These are phyloP conservation scores for Xerocomus minutiporus DNA, from an alignment of 1,284 basidiomycete species.

Conservation along the genomic window DNA sequence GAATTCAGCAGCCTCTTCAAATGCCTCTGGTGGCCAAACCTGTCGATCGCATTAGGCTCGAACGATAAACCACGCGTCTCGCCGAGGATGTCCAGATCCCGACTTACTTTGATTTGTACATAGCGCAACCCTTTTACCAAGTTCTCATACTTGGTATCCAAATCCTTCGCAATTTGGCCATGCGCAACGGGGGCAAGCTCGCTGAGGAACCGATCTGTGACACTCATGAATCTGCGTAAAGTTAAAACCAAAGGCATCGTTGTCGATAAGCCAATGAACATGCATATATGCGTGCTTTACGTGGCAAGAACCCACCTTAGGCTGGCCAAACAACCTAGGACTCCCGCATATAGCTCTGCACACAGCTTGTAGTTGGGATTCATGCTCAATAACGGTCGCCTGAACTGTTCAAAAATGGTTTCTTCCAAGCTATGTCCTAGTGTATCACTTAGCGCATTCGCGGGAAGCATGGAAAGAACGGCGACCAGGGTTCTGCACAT, in stretches of 20 bases:
- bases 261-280: background rate
- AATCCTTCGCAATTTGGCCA: constrained; percentile 73
- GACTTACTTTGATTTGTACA: constrained; percentile 71
- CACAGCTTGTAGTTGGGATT: constrained; percentile 76
- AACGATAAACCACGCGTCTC: background rate
- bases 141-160: constrained; percentile 77
- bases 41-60: constrained; percentile 27
- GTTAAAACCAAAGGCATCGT: background rate
- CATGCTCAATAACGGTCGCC: constrained; percentile 57
- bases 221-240: constrained; percentile 68
- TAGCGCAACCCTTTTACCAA: constrained; percentile 75
- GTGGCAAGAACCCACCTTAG: constrained; percentile 48
- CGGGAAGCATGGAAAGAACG: constrained; percentile 67
- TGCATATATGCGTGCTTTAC: background rate
- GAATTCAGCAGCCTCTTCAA: constrained; percentile 93
- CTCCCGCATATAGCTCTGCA: constrained; percentile 75
- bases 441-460: constrained; percentile 72
- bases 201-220: constrained; percentile 79
- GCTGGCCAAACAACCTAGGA: constrained; percentile 78
- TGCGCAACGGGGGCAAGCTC: constrained; percentile 73
- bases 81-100: constrained; percentile 1
- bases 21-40: constrained; percentile 92
- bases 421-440: constrained; percentile 79
- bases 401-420: constrained; percentile 83
- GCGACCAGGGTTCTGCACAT: constrained; percentile 82